phyloP scores from a whole-genome alignment of 2,329 filamentous ascomycete genomes.

The Orbilia brochopaga region DNA sequence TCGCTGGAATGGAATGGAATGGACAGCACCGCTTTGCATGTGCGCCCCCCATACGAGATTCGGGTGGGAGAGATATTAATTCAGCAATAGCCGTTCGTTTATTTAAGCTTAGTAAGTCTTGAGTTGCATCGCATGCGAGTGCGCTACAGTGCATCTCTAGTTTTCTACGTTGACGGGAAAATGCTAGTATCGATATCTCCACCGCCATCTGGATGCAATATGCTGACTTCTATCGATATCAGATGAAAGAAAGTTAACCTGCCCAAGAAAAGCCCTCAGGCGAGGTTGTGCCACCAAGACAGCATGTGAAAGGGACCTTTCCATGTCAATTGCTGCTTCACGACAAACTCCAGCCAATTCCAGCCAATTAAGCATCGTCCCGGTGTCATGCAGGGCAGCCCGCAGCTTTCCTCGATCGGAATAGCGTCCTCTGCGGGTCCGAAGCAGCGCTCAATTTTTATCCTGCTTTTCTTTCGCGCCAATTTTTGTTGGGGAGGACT shows the following conservation, averaged over 20 bases:
- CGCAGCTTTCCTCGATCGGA: slow-evolving; percentile 42
- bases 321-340: slow-evolving; percentile 11
- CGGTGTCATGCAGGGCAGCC: slow-evolving; percentile 43
- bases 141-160: no score
- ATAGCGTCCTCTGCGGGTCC: slow-evolving; percentile 29
- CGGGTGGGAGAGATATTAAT: no score
- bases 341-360: background rate
- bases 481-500: slow-evolving; percentile 37
- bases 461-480: background rate
- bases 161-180: background rate
- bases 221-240: slow-evolving; percentile 3
- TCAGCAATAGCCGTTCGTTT: no score
- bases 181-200: no score
- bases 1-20: background rate
- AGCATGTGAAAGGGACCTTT: slow-evolving; percentile 35
- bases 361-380: slow-evolving; percentile 32
- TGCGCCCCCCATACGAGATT: background rate
- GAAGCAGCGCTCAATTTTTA: slow-evolving; percentile 27
- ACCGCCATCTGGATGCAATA: slow-evolving; percentile 11
- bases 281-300: slow-evolving; percentile 9
- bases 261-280: background rate
- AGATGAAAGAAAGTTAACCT: slow-evolving; percentile 6
- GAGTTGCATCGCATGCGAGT: background rate
- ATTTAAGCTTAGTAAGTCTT: no score
- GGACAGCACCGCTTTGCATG: slow-evolving; percentile 1